Base-by-base conservation (phyloP, 2,329 filamentous ascomycete genomes). In the Colletotrichum truncatum region DNA sequence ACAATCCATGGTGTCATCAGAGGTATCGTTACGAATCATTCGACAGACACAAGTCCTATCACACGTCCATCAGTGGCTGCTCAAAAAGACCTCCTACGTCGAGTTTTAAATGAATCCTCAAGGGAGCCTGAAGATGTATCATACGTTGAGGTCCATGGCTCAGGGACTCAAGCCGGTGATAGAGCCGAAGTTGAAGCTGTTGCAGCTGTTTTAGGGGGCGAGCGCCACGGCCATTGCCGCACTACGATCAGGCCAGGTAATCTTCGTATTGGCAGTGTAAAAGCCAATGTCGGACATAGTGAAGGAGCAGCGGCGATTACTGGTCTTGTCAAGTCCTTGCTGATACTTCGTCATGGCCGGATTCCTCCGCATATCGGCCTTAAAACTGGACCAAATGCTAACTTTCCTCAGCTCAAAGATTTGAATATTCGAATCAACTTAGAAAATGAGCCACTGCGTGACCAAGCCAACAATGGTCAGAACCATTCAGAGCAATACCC, bases 241-340 rank as follows among this genome's bases (percentile, higher is more conserved):
- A 23, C 6, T 21, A 9, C 6, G 9, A 11, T 43, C 16, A 43
- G 23, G 39, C 23, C 16, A 9, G 14, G 16, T 12, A 32, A 51
- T 7, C 16, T 51, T 18, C 28, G 18, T 10, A 52, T 34, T n/a
- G 48, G 48, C 11, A 52, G 48, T 12, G 30, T 52, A 25, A 52
- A 52, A 28, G 48, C 48, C 28, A 52, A 52, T 52, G 32, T 36
- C 30, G 48, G 48, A 52, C 48, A 52, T 21, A 52, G 48, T 18
- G 48, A 52, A n/a, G 48, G 48, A 18, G 48, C 48, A 5, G 48
- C 48, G 14, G 48, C 25, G 6, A 34, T 52, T 12, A 30, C 48
- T 30, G 48, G n/a, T 7, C 18, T 52, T 16, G 28, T 52, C 10
- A 52, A 52, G 16, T 10, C 48, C 10, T 28, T 52, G 26, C 28